A percentile compares a stretch with the other conserved stretches of the same genome.
Conservation (phyloP, 352 stramenopile species). For the Albugo candida region DNA sequence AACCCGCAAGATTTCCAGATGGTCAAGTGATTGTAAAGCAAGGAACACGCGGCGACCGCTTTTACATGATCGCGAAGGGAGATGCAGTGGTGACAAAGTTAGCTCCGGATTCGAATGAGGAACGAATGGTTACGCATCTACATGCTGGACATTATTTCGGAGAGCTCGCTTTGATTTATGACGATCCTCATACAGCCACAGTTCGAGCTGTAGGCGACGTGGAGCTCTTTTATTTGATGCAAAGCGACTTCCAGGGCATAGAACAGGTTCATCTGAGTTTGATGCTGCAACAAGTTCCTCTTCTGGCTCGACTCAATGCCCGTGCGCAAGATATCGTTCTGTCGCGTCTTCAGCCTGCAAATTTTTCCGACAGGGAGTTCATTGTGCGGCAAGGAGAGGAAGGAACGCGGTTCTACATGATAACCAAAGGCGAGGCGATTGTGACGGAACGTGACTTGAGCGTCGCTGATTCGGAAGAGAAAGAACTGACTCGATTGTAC, state of each 20-base stretch:
- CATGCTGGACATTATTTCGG: constrained; percentile 87
- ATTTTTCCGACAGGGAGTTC: constrained; percentile 72
- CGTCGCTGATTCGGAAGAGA: constrained; percentile 18
- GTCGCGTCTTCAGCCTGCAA: constrained; percentile 54
- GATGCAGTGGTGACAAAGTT: constrained; percentile 72
- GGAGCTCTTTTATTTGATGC: constrained; percentile 66
- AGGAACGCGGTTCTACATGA: constrained; percentile 80
- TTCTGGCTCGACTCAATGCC: constrained; percentile 44
- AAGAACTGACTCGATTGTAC: constrained; percentile 67
- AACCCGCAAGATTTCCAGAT: constrained; percentile 68
- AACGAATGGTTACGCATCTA: constrained; percentile 76
- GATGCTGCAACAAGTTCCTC: constrained; percentile 72
- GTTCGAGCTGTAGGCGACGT: constrained; percentile 59
- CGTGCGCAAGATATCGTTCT: constrained; percentile 68
- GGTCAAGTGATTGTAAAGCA: constrained; percentile 74
- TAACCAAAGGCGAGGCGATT: constrained; percentile 67
- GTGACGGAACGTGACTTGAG: constrained; percentile 42
- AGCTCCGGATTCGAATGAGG: constrained; percentile 16
- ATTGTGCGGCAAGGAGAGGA: constrained; percentile 80
- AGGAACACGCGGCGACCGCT: constrained; percentile 58
- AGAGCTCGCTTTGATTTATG: constrained; percentile 82
- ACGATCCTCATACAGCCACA: constrained; percentile 75
- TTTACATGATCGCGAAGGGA: constrained; percentile 83
- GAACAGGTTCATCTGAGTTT: constrained; percentile 71
- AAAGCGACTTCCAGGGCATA: constrained; percentile 77